Evolutionary conservation across 352 stramenopile species (phyloP), one percentile per base, ranked within the genome.

Genomic region (Thraustochytrium striatum): DNA sequence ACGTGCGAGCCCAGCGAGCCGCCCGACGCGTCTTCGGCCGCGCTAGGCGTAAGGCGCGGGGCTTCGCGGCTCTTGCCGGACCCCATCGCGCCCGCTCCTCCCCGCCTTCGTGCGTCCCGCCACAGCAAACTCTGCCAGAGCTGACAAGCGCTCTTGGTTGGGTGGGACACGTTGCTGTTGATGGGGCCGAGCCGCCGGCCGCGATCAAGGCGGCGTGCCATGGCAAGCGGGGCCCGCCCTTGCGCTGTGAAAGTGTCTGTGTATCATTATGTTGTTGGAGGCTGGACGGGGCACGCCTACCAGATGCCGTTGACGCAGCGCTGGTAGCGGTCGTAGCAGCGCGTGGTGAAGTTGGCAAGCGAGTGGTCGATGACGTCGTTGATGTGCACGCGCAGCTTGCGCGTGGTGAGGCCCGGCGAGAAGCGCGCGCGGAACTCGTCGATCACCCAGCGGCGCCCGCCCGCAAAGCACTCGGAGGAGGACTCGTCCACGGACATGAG

Each of bases 271-370:
- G n/a, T n/a, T n/a, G n/a, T 52, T 52, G 9, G 43, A 21, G 9
- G 43, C 43, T 52, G 43, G 43, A 21, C 43, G 43, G 43, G 43
- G 9, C 9, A 21, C 25, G 32, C 16, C 68, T 87, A 93, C 78
- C 93, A 94, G 57, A 96, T 90, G 25, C 91, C 91, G 69, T 94
- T 90, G 72, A 89, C 94, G 87, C 90, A 97, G 57, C 91, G 88
- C 86, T 98, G 92, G 82, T 97, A 97, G 82, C 93, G 89, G 84
- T 97, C 93, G 86, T 98, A 98, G 89, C 93, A 97, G 53, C 92
- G 89, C 16, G 95, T 98, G 52, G 92, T 90, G 94, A 93, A 98
- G 86, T 98, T 98, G 85, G 97, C 93, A 19, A 98, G 84, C 84
- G 92, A 97, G 65, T 94, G 89, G 83, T 98, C 93, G 72, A 98